phyloP scores from a whole-genome alignment of 164 flowering plant species.

The Echeveria elegans region DNA sequence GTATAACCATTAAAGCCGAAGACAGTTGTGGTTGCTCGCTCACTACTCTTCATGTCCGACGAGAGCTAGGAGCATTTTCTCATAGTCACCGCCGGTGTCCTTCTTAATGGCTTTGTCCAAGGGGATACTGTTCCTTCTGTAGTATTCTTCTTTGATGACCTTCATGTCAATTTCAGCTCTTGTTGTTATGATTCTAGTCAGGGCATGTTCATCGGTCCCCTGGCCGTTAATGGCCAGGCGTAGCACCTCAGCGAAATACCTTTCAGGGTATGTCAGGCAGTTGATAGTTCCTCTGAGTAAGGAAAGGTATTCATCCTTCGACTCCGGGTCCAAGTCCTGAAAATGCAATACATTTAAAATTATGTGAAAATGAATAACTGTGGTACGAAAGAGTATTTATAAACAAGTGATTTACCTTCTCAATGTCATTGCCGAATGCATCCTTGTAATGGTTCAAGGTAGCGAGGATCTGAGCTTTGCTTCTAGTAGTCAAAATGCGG shows the following conservation, averaged over 20 bases:
- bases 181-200: constrained; percentile 55
- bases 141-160: constrained; percentile 37
- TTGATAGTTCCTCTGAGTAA: constrained; percentile 35
- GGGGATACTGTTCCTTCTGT: constrained; percentile 38
- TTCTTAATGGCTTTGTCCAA: constrained; percentile 40
- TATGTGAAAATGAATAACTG: too few species aligned
- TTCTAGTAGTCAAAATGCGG: constrained; percentile 65
- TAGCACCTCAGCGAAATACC: constrained; percentile 48
- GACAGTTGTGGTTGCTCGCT: not conserved
- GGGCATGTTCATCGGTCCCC: constrained; percentile 64
- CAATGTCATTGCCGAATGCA: constrained; percentile 38
- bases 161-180: constrained; percentile 63
- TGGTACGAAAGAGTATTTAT: not conserved
- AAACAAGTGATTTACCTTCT: constrained; percentile 47
- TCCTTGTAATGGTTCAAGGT: constrained; percentile 65
- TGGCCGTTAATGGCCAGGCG: constrained; percentile 34
- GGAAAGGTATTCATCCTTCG: constrained; percentile 37
- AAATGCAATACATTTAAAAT: not conserved
- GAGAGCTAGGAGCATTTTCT: constrained; percentile 44
- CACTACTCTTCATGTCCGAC: constrained; percentile 31
- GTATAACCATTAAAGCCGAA: not conserved
- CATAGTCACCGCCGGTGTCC: constrained; percentile 56
- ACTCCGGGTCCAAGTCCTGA: constrained; percentile 44
- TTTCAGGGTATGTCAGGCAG: constrained; percentile 42
- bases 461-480: constrained; percentile 77